Conservation (phyloP, 1,139 yeast genomes). For the Nakaseomyces nivariensis region DNA sequence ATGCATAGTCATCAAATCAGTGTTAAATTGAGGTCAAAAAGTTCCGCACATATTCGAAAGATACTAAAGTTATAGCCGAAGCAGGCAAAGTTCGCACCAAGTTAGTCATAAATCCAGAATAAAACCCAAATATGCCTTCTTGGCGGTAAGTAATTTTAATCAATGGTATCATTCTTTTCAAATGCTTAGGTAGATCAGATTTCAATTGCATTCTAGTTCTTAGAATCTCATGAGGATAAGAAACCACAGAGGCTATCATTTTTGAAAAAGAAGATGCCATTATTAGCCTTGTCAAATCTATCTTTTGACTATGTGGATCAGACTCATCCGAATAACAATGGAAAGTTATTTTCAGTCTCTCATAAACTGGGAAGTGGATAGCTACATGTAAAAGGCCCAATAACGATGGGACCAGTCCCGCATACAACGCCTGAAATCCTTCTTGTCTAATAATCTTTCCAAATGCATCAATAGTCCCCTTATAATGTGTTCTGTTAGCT, state of each 20-base stretch:
- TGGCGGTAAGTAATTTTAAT: constrained; percentile 44
- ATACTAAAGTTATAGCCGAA: constrained; percentile 86
- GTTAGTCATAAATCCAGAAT: constrained; percentile 82
- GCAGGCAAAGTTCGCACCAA: constrained; percentile 90
- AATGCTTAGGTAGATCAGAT: constrained; percentile 24
- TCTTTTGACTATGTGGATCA: constrained; percentile 10
- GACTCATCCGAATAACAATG: constrained; percentile 18
- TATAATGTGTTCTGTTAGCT: constrained; percentile 39
- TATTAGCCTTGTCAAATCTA: constrained; percentile 40
- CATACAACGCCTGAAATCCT: constrained; percentile 75
- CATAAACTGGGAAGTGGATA: constrained; percentile 94
- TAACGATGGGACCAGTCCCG: constrained; percentile 83
- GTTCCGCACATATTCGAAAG: constrained; percentile 76
- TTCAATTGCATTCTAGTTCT: constrained; percentile 78
- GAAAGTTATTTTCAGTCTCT: constrained; percentile 53
- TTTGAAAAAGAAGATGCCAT: constrained; percentile 75
- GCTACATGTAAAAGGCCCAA: constrained; percentile 92
- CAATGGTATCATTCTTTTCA: constrained; percentile 35
- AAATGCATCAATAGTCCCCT: constrained; percentile 78
- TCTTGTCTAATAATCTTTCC: constrained; percentile 66
- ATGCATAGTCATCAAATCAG: too few species aligned
- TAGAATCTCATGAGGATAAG: constrained; percentile 93
- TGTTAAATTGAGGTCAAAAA: constrained; percentile 30
- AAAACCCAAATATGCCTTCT: constrained; percentile 78
- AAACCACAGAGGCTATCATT: constrained; percentile 78